A percentile compares a stretch with the other conserved stretches of the same genome.
These are phyloP conservation scores for Astrocystis sublimbata DNA, from an alignment of 495 filamentous ascomycete species.

Conservation along the genomic window DNA sequence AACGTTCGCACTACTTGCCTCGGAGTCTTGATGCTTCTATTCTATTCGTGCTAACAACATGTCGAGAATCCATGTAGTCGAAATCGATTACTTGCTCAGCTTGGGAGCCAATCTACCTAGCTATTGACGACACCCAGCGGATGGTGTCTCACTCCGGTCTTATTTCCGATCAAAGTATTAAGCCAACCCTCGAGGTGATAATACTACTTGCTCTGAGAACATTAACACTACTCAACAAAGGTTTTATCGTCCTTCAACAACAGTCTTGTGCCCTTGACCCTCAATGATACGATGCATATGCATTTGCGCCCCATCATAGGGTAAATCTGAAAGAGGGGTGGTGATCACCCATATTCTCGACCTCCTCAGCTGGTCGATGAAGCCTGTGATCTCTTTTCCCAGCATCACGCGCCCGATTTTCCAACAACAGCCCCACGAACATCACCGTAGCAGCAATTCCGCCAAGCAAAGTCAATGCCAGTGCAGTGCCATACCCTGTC, in stretches of 20 bases:
- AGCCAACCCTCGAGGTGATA: too few relatives aligned
- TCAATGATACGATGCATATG: not conserved
- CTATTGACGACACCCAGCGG: too few relatives aligned
- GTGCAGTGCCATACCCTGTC: conserved; percentile 50
- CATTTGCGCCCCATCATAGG: conserved; percentile 6
- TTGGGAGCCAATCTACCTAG: too few relatives aligned
- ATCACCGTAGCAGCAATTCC: conserved; percentile 43
- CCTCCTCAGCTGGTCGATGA: conserved; percentile 43
- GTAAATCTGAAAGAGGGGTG: conserved; percentile 60
- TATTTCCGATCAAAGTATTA: too few relatives aligned
- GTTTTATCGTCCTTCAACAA: not conserved
- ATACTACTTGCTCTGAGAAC: too few relatives aligned
- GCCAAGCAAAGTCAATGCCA: conserved; percentile 55
- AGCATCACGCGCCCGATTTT: conserved; percentile 56
- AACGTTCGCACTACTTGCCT: too few relatives aligned
- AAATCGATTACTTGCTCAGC: too few relatives aligned
- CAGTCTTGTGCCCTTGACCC: too few relatives aligned
- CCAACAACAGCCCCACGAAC: conserved; percentile 47
- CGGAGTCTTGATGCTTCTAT: too few relatives aligned
- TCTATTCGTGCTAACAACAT: too few relatives aligned
- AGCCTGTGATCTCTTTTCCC: conserved; percentile 56
- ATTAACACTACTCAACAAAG: not conserved
- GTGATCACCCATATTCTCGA: conserved; percentile 60
- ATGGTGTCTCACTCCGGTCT: too few relatives aligned
- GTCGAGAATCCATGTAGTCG: too few relatives aligned